These are phyloP conservation scores for Colletotrichum phormii DNA, from an alignment of 2,329 filamentous ascomycete genomes.

Conservation along the genomic window DNA sequence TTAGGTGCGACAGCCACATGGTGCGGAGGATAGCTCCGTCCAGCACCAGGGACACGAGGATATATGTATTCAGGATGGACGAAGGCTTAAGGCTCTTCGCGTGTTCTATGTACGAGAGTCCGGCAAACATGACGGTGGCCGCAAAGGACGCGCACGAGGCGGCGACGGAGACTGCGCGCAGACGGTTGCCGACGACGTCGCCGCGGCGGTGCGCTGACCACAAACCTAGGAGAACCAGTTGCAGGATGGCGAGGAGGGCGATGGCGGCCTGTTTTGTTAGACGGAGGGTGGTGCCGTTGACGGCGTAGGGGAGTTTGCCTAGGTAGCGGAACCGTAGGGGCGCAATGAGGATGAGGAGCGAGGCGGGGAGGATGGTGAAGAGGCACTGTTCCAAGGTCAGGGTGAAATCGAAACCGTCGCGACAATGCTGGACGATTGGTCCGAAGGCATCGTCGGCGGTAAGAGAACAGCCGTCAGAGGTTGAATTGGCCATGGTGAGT, in stretches of 20 bases:
- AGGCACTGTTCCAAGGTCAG: slow-evolving; percentile 45
- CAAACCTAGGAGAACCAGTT: slow-evolving; percentile 47
- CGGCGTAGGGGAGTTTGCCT: slow-evolving; percentile 40
- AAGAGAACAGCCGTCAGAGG: slow-evolving; percentile 15
- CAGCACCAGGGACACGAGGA: slow-evolving; percentile 47
- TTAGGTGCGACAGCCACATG: slow-evolving; percentile 45
- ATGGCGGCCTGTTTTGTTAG: slow-evolving; percentile 41
- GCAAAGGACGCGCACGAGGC: slow-evolving; percentile 47
- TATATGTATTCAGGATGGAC: slow-evolving; percentile 46
- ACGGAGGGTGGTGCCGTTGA: slow-evolving; percentile 41
- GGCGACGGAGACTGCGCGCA: slow-evolving; percentile 45
- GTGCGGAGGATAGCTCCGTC: slow-evolving; percentile 49
- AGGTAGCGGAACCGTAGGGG: slow-evolving; percentile 47
- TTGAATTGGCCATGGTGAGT: slow-evolving; percentile 12
- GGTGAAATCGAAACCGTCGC: slow-evolving; percentile 44
- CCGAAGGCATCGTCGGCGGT: slow-evolving; percentile 40
- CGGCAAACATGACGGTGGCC: slow-evolving; percentile 46
- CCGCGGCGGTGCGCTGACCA: slow-evolving; percentile 42
- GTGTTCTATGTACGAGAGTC: slow-evolving; percentile 53
- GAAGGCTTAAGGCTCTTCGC: slow-evolving; percentile 47
- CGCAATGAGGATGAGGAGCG: slow-evolving; percentile 44
- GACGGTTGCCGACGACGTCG: slow-evolving; percentile 14
- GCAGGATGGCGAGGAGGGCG: slow-evolving; percentile 43
- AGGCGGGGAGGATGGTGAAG: slow-evolving; percentile 45
- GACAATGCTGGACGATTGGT: slow-evolving; percentile 38